Base-by-base conservation (phyloP, 2,329 filamentous ascomycete genomes). In the Blumeria hordei region DNA sequence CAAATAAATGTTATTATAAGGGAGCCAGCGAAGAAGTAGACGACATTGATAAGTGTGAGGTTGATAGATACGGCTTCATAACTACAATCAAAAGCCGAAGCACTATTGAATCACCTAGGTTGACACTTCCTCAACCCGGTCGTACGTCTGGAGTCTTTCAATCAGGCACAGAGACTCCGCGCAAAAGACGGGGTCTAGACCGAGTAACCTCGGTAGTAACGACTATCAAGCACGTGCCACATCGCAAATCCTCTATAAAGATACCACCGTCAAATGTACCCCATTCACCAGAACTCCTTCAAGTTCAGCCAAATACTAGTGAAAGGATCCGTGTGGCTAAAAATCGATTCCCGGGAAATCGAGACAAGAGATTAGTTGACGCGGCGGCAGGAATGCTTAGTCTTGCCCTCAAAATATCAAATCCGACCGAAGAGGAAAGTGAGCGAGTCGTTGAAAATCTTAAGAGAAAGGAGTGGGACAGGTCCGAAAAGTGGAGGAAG, bases 61-160 rank as follows among this genome's bases (percentile, higher is more conserved):
- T 83, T 58, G 80, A 83, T 67, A 74, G 80, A 62, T 83, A 82
- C 63, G 80, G 80, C 57, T 83, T 83, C 67, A 83, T 83, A 61
- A 72, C 66, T 54, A 63, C 69, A 45, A 70, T 70, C 35, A 62
- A 67, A 33, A 65, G 69, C 58, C 51, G 62, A 16, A 64, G 67
- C 32, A 65, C 66, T 55, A 66, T 70, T 14, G 69, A 69, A 9
- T 8, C 11, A 58, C 63, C 62, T n/a, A 63, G 64, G n/a, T 41
- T 41, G 37, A 62, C 63, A 51, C 58, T 60, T 28, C 60, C 60
- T 56, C 60, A 63, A 7, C 62, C 61, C n/a, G 62, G 65, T 39
- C 60, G 64, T 41, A 60, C 62, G 21, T 64, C 63, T 8, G 67
- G 62, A 0, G 57, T 63, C 21, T 57, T 65, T 11, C 63, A 64